Percentiles rank a stretch among this genome's conserved stretches.
Evolutionary conservation across 805 yeast genomes (phyloP).

Genomic region (Lipomyces starkeyi): DNA sequence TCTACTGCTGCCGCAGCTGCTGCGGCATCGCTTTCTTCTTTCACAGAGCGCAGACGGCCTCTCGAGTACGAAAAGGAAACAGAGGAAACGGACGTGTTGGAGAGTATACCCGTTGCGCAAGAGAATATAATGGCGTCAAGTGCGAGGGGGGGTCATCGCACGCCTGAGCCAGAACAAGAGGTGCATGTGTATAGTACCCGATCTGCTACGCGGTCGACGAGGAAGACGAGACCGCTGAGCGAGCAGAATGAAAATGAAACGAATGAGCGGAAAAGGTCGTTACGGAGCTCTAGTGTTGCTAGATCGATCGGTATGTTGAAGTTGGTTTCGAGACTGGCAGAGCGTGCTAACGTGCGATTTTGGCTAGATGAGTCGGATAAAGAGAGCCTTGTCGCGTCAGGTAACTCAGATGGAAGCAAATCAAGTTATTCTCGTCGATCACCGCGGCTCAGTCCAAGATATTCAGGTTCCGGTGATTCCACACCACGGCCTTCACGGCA

Average conservation of each 20-base stretch:
- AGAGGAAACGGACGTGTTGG: slow-evolving; percentile 3
- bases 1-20: neutral
- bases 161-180: neutral
- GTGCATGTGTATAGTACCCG: neutral
- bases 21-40: slow-evolving; percentile 12
- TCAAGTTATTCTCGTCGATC: neutral
- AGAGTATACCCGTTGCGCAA: neutral
- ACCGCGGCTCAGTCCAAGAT: neutral
- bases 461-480: neutral
- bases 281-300: slow-evolving; percentile 14
- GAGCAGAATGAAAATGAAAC: slow-evolving; percentile 9
- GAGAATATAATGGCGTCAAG: slow-evolving; percentile 1
- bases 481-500: neutral
- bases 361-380: neutral
- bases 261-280: slow-evolving; percentile 16
- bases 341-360: neutral
- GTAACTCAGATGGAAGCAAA: neutral
- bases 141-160: slow-evolving; percentile 2
- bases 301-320: neutral
- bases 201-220: slow-evolving; percentile 9
- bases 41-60: neutral
- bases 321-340: neutral
- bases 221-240: slow-evolving; percentile 2
- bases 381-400: slow-evolving; percentile 7
- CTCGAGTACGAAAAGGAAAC: slow-evolving; percentile 7